Conservation (phyloP, 2,329 filamentous ascomycete genomes). For the Aureobasidium zeae region DNA sequence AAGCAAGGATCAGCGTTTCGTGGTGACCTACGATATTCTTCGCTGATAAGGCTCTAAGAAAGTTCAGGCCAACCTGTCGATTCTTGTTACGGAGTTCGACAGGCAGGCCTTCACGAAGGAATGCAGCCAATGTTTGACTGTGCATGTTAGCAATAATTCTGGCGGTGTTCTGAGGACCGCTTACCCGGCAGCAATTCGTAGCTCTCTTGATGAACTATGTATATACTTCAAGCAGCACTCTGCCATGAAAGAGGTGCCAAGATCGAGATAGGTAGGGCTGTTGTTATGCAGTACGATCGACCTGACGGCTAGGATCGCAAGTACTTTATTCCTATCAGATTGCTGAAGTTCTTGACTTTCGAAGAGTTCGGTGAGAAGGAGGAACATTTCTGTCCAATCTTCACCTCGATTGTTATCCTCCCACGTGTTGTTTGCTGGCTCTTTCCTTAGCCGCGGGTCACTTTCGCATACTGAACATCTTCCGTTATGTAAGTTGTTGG, state of each 20-base stretch:
- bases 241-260: conserved; percentile 59
- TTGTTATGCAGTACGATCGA: conserved; percentile 59
- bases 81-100: conserved; percentile 50
- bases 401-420: conserved; percentile 16
- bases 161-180: conserved; percentile 18
- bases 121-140: conserved; percentile 56
- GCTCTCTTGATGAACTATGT: conserved; percentile 73
- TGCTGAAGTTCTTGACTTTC: conserved; percentile 16
- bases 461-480: conserved; percentile 10
- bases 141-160: neutral
- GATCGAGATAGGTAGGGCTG: conserved; percentile 50
- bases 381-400: conserved; percentile 26
- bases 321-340: conserved; percentile 51
- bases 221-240: conserved; percentile 76
- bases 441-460: neutral
- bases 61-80: conserved; percentile 58
- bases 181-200: conserved; percentile 70
- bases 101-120: conserved; percentile 47
- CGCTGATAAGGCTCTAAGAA: conserved; percentile 63
- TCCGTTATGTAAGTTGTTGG: neutral
- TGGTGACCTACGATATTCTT: conserved; percentile 58
- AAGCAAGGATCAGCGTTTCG: conserved; percentile 77
- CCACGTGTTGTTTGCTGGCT: conserved; percentile 2
- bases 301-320: conserved; percentile 62
- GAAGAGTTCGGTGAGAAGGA: conserved; percentile 14